Base-by-base conservation (phyloP, 2,329 filamentous ascomycete genomes). In the Fusarium begoniae region DNA sequence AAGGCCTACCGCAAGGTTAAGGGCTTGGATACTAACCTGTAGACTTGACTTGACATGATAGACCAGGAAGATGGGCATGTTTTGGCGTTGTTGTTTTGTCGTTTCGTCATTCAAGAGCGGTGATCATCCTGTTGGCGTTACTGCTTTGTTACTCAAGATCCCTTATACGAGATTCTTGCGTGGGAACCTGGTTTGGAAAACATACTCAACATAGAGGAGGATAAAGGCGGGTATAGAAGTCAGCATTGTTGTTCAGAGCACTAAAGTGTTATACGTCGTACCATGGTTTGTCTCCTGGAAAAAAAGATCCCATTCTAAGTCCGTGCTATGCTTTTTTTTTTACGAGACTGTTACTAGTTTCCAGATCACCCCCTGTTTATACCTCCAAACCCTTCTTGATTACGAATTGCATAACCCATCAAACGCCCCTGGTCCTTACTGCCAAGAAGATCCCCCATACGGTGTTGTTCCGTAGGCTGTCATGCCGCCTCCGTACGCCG, bases 1-100 rank as follows among this genome's bases (percentile, higher is more conserved):
- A 94, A 92, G 82, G 81, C 91, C 32, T 97, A 94, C 83, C 87
- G 88, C 81, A 86, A 85, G 72, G 70, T 90, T 59, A 84, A 85
- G 72, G 86, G 83, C 58, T 69, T 81, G 48, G 78, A 81, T 41
- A 74, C 60, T 17, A 71, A 75, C 48, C 44, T 79, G 63, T 82
- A 79, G 73, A 79, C 57, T 24, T 55, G 45, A 40, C 55, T 22
- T 55, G 45, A 43, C 24, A 66, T 38, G 48, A 70, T 78, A 79
- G 74, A 76, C 58, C 65, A 50, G 60, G 73, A 66, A 72, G 56
- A 66, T 28, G 41, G 62, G 63, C 70, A 68, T 71, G 61, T 71
- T 65, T 60, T 60, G 75, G 77, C 75, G 78, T 79, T 79, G 72
- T 64, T 57, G 69, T 73, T 59, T 62, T 67, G 51, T 70, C 51